phyloP scores from a whole-genome alignment of 129 eudicot genomes.

The Chrysanthemum makinoi region DNA sequence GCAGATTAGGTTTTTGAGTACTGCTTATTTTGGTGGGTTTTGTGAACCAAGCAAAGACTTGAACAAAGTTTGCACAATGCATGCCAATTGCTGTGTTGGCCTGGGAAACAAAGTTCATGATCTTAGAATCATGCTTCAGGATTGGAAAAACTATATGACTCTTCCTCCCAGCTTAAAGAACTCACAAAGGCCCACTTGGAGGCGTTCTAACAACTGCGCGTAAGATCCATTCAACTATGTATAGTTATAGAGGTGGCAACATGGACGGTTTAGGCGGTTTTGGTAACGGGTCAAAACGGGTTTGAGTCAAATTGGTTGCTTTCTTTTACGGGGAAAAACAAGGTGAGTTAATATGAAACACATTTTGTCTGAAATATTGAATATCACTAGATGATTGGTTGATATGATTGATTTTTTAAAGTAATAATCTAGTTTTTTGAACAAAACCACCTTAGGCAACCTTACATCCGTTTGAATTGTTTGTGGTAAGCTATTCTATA shows the following conservation, averaged over 20 bases:
- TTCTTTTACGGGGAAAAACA: too few species aligned
- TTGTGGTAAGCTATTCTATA: background rate
- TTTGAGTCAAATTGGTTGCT: too few species aligned
- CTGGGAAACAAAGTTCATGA: constrained; percentile 1
- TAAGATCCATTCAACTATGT: background rate
- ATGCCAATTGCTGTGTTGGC: constrained; percentile 1
- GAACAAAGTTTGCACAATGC: constrained; percentile 3
- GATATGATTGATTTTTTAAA: too few species aligned
- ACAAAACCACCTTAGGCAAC: too few species aligned
- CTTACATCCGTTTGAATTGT: background rate
- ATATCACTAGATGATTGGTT: too few species aligned
- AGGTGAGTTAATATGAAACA: too few species aligned
- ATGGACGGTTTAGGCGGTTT: background rate
- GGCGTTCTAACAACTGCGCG: background rate
- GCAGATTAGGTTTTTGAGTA: background rate
- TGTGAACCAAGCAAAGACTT: constrained; percentile 1
- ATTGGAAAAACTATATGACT: background rate
- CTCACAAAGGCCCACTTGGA: background rate
- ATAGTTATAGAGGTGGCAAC: background rate
- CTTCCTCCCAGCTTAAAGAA: background rate
- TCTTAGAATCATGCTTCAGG: constrained; percentile 3
- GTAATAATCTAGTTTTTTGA: too few species aligned
- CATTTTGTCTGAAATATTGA: too few species aligned
- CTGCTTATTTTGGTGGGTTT: constrained; percentile 1
- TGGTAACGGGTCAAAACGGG: too few species aligned